Percentiles rank a stretch among this genome's conserved stretches.
Evolutionary conservation across 257 asterid genomes (phyloP).

Genomic region (Petunia axillaris): DNA sequence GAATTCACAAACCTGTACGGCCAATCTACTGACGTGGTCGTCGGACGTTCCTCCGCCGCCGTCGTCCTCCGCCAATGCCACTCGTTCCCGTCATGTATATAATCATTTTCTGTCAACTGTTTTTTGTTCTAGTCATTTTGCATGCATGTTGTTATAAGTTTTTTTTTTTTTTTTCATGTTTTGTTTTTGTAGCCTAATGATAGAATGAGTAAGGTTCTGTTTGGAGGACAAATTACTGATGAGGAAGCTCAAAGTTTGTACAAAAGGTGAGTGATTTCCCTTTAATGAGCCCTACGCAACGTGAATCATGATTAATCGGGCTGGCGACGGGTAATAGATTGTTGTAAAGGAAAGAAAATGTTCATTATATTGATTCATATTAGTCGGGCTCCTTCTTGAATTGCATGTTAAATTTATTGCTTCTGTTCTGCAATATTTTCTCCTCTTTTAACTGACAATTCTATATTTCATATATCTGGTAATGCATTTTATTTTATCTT

Average conservation of each 20-base stretch:
- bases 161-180: neutral
- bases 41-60: slow-evolving; percentile 37
- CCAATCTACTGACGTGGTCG: slow-evolving; percentile 78
- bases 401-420: neutral
- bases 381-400: neutral
- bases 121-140: neutral
- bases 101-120: slow-evolving; percentile 43
- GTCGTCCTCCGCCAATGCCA: slow-evolving; percentile 33
- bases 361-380: neutral
- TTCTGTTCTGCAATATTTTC: neutral
- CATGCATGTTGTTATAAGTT: neutral
- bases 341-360: too few species aligned
- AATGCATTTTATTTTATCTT: neutral
- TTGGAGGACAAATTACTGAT: slow-evolving; percentile 87
- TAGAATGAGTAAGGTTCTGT: slow-evolving; percentile 71
- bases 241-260: slow-evolving; percentile 86
- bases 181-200: slow-evolving; percentile 55
- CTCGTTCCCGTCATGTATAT: slow-evolving; percentile 38
- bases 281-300: too few species aligned
- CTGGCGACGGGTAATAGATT: too few species aligned
- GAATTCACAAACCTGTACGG: slow-evolving; percentile 64
- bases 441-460: neutral
- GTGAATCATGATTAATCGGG: too few species aligned
- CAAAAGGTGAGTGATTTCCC: slow-evolving; percentile 48
- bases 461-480: neutral